Evolutionary conservation across 805 yeast species (phyloP).

Genomic region (Pichia membranifaciens): DNA sequence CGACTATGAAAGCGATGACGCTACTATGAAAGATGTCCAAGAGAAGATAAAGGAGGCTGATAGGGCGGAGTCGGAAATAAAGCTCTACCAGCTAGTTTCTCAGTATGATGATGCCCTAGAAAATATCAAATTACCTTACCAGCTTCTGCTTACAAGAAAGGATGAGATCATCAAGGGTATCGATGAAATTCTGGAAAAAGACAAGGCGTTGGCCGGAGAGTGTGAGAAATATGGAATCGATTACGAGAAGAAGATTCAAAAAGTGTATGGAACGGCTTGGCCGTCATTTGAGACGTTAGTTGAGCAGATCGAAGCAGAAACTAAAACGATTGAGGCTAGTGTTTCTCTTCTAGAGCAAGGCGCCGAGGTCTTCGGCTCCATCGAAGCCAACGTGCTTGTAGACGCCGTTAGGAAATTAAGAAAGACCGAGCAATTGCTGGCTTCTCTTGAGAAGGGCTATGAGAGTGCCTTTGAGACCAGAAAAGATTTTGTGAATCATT

Average conservation of each 20-base stretch:
- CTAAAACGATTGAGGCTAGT: too few relatives aligned
- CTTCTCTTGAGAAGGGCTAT: slow-evolving; percentile 15
- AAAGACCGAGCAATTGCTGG: slow-evolving; percentile 19
- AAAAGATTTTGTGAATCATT: slow-evolving; percentile 22
- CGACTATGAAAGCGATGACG: slow-evolving; percentile 60
- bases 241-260: slow-evolving; percentile 38
- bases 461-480: slow-evolving; percentile 27
- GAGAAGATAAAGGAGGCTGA: slow-evolving; percentile 28
- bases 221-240: slow-evolving; percentile 41
- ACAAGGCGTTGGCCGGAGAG: background rate
- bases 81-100: slow-evolving; percentile 3
- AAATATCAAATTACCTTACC: slow-evolving; percentile 32
- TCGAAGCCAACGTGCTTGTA: slow-evolving; percentile 18
- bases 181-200: slow-evolving; percentile 1
- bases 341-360: background rate
- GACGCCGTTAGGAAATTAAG: slow-evolving; percentile 27
- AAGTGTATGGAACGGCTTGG: slow-evolving; percentile 2
- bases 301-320: slow-evolving; percentile 7
- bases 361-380: background rate
- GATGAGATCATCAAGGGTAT: slow-evolving; percentile 3
- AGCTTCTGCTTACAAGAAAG: slow-evolving; percentile 27
- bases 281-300: slow-evolving; percentile 35
- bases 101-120: slow-evolving; percentile 33
- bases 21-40: slow-evolving; percentile 36
- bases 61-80: background rate